Conservation (phyloP, 1,139 yeast species). For the Yamadazyma dendronema region DNA sequence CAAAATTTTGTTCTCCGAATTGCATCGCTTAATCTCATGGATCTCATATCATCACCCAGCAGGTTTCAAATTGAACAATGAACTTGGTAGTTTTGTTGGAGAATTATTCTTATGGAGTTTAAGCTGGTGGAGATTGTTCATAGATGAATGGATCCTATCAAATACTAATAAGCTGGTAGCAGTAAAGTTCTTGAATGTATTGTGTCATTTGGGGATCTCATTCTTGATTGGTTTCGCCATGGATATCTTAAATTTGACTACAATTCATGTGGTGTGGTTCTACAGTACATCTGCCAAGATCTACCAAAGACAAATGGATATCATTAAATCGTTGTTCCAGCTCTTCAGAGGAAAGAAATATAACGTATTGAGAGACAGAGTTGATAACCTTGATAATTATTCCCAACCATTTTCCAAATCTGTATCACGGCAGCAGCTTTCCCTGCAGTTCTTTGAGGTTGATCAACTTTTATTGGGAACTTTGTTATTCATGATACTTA, state of each 20-base stretch:
- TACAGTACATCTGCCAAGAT: conserved; percentile 78
- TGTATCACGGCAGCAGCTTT: neutral
- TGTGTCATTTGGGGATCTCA: conserved; percentile 55
- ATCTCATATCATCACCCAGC: conserved; percentile 83
- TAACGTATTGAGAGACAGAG: conserved; percentile 78
- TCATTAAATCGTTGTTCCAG: conserved; percentile 73
- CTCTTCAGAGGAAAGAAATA: conserved; percentile 87
- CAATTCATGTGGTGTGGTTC: conserved; percentile 74
- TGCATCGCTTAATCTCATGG: conserved; percentile 61
- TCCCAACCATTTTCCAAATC: conserved; percentile 38
- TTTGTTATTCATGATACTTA: conserved; percentile 73
- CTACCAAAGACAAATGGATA: conserved; percentile 70
- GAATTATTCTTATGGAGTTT: conserved; percentile 86
- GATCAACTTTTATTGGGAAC: conserved; percentile 91
- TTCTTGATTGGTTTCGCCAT: conserved; percentile 63
- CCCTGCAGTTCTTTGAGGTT: conserved; percentile 56
- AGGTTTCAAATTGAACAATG: conserved; percentile 88
- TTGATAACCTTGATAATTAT: conserved; percentile 55
- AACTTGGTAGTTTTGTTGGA: conserved; percentile 81
- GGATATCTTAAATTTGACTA: conserved; percentile 62
- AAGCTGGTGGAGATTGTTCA: conserved; percentile 55
- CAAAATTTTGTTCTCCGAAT: conserved; percentile 27
- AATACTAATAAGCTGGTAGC: conserved; percentile 1
- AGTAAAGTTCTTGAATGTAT: conserved; percentile 14
- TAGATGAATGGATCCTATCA: conserved; percentile 13